Evolutionary conservation across 768 basidiomycete species (phyloP).

Genomic region (Hygrophoropsis aurantiaca): DNA sequence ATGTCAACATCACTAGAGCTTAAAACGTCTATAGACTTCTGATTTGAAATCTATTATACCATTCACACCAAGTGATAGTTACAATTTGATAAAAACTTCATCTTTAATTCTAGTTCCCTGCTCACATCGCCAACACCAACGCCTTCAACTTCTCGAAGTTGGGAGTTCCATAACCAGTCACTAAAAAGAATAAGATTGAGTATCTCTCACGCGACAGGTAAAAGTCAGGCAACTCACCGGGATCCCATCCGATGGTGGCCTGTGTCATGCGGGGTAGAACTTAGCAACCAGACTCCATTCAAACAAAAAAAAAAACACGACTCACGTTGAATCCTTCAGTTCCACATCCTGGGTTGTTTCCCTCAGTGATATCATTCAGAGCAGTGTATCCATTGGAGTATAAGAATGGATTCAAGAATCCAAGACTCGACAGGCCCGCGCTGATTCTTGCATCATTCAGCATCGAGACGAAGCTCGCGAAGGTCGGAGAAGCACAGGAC

Average conservation of each 20-base stretch:
- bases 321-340: conserved; percentile 66
- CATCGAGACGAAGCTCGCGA: conserved; percentile 62
- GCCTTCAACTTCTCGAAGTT: conserved; percentile 47
- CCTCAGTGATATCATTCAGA: conserved; percentile 60
- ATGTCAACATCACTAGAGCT: no score
- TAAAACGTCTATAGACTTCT: no score
- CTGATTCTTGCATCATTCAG: conserved; percentile 62
- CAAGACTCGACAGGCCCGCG: conserved; percentile 43
- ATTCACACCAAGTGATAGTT: no score
- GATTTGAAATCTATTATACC: no score
- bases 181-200: conserved; percentile 22
- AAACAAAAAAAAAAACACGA: conserved; percentile 7
- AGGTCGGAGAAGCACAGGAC: conserved; percentile 62
- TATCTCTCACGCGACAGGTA: conserved; percentile 7
- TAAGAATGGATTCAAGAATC: conserved; percentile 66
- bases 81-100: no score
- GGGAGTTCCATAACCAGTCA: conserved; percentile 57
- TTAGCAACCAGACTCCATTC: no score
- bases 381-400: conserved; percentile 37
- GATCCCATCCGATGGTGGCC: conserved; percentile 61
- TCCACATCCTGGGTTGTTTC: conserved; percentile 60
- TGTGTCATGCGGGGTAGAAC: conserved; percentile 12
- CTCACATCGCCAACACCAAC: conserved; percentile 37
- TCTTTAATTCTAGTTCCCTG: no score
- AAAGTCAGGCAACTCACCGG: conserved; percentile 38